Conservation (phyloP, 139 green algal species). For the Micractinium sp. region DNA sequence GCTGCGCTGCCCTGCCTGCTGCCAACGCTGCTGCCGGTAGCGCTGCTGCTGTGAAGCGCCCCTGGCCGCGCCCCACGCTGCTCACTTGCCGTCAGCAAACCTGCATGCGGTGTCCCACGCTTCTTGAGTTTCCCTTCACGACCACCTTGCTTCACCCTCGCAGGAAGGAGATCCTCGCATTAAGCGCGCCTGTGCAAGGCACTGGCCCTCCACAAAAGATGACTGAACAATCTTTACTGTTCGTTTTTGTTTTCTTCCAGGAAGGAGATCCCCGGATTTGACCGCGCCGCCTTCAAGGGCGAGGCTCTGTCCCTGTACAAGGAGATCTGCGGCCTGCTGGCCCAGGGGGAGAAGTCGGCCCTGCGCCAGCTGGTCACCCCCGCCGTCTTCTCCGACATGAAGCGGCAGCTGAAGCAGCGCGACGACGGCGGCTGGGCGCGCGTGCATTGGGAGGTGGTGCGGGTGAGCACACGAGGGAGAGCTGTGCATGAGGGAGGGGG, state of each 20-base stretch:
- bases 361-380: slow-evolving; percentile 58
- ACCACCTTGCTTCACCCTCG: no score
- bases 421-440: slow-evolving; percentile 54
- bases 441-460: slow-evolving; percentile 51
- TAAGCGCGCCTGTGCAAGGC: no score
- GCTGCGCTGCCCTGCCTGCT: neutral
- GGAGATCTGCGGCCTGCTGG: slow-evolving; percentile 38
- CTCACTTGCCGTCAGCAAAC: no score
- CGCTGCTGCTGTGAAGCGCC: neutral
- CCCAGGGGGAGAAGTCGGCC: slow-evolving; percentile 40
- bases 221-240: no score
- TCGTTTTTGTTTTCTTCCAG: neutral
- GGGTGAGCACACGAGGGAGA: neutral
- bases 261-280: slow-evolving; percentile 23
- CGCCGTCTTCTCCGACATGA: slow-evolving; percentile 52
- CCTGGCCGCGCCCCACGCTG: no score
- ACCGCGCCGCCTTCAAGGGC: slow-evolving; percentile 11
- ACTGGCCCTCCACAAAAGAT: no score
- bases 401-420: slow-evolving; percentile 56
- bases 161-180: no score
- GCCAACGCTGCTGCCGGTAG: no score
- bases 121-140: no score
- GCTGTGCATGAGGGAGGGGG: no score
- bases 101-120: neutral
- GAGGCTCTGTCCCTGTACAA: slow-evolving; percentile 42